Base-by-base conservation (phyloP, 371 early-diverging fungal species). In the Mortierella sp. region DNA sequence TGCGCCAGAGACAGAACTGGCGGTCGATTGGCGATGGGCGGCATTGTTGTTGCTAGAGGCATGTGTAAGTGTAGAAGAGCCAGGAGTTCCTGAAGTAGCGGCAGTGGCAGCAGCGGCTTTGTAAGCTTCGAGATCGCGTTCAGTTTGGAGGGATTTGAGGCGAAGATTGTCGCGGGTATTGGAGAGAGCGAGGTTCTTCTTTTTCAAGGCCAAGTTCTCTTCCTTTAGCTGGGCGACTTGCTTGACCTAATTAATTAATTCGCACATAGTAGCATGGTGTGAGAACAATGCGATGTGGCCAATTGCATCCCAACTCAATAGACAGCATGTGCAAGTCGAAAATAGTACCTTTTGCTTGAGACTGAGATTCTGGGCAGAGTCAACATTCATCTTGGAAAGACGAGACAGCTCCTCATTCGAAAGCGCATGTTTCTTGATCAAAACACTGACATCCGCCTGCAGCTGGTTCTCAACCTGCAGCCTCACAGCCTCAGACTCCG, bases 141-240 rank as follows among this genome's bases (percentile, higher is more conserved):
- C 91, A 11, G 91, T 65, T 54, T 84, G 88, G 38, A 89, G 76
- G 42, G 88, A 81, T 77, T 87, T 88, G 34, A 89, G 88, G 7
- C 85, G 80, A 6, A 90, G 77, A 31, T 77, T 74, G 70, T 92
- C 92, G 45, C 90, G 86, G 45, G 87, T 84, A n/a, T 89, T 90
- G 28, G 86, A 82, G 3, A 92, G 78, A 24, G 76, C 44, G 0
- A 90, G 31, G 58, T 90, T 88, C 70, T 91, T 89, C 88, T 89
- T 84, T 73, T 91, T 90, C 38, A 92, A 78, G 21, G 82, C 81
- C 16, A 90, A 55, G 72, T 89, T 90, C 83, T 93, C 92, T 65
- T 92, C 91, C 83, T 91, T 91, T 14, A 93, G 77, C 34, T 90
- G 89, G 1, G 88, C 88, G 31, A 92, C 73, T 65, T 91, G 90